Evolutionary conservation across 139 green algal genomes (phyloP), one percentile per base, ranked within the genome.

Genomic region (Astrephomene gubernaculifera): DNA sequence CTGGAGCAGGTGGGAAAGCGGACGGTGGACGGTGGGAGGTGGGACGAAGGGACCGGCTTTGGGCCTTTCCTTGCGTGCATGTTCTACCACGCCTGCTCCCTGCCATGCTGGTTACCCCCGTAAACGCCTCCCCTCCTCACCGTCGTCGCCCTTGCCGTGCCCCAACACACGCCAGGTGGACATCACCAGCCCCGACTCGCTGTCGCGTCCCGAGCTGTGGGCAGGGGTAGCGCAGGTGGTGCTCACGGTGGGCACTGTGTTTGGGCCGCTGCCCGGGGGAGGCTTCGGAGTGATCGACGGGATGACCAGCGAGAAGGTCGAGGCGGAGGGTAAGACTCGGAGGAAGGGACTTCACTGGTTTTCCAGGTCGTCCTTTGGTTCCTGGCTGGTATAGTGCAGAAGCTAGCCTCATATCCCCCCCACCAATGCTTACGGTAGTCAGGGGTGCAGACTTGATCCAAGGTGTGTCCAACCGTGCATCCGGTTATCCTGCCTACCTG

Each of bases 241-340:
- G 29, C 84, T 80, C 24, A 74, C 93, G 22, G 73, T 96, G 49
- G 95, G 94, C 12, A 87, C 92, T 1, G 86, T 94, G 25, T 94
- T 94, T 85, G 94, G 93, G 1, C 87, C 86, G 14, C 91, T 89
- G 74, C 85, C 93, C 8, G 90, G 92, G 17, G 94, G 94, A 49
- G 83, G 76, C 25, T 95, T 96, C 89, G 94, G 94, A 54, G 95
- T 95, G 70, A 60, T 95, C 2, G 92, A 96, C 35, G 88, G 89
- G 61, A 95, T 96, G 92, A 94, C 86, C n/a, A 89, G 94, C 12
- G 94, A 97, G 90, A 41, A 70, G 0, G 94, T 98, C 69, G 95
- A 98, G 79, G 87, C 90, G 0, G 39, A 91, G 63, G 95, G 95
- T 88, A 79, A 33, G 89, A 29, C 14, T 6, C 10, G 39, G 60